Evolutionary conservation across 768 basidiomycete genomes (phyloP).

Genomic region (Suillus lakei): DNA sequence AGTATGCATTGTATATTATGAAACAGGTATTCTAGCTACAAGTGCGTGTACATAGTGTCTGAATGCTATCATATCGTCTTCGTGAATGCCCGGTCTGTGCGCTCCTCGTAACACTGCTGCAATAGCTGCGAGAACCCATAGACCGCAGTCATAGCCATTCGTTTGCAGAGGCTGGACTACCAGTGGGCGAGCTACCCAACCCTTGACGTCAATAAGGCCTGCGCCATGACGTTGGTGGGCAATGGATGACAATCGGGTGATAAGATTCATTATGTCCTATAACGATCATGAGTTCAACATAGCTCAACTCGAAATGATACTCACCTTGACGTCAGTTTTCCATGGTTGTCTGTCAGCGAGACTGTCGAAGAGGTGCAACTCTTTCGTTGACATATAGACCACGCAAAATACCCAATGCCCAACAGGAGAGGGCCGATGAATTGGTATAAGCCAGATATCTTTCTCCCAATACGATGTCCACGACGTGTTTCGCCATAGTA

Average conservation of each 20-base stretch:
- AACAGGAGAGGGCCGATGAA: conserved; percentile 29
- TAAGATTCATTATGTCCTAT: conserved; percentile 12
- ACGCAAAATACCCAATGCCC: conserved; percentile 41
- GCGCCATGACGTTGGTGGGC: background rate
- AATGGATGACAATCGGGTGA: background rate
- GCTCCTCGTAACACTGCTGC: background rate
- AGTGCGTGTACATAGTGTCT: conserved; percentile 10
- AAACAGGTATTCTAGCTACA: conserved; percentile 8
- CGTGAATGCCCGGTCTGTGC: conserved; percentile 11
- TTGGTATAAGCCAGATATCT: conserved; percentile 40
- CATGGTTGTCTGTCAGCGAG: conserved; percentile 8
- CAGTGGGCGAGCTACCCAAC: conserved; percentile 9
- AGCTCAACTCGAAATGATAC: background rate
- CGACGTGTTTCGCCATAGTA: conserved; percentile 26
- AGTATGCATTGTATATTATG: too few species aligned
- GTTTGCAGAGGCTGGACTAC: background rate
- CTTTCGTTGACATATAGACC: background rate
- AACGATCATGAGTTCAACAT: background rate
- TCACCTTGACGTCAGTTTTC: conserved; percentile 7
- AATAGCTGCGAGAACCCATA: conserved; percentile 8
- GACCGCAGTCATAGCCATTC: conserved; percentile 3
- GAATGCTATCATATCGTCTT: conserved; percentile 18
- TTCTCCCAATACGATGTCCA: conserved; percentile 34
- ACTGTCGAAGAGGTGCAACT: conserved; percentile 18
- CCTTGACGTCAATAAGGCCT: conserved; percentile 4